These are phyloP conservation scores for Flaveria floridana DNA, from an alignment of 140 eudicot genomes.

Conservation along the genomic window DNA sequence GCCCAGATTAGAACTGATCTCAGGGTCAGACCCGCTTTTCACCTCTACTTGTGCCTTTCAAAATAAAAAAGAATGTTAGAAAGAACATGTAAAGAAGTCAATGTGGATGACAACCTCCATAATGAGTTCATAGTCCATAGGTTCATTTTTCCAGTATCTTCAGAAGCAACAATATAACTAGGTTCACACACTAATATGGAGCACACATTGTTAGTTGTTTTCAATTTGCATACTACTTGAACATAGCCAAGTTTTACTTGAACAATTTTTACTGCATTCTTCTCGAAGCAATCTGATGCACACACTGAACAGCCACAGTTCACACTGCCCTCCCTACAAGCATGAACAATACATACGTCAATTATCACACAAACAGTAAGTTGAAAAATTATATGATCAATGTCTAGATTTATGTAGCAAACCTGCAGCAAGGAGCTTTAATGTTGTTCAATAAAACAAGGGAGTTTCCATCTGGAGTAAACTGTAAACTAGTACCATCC, in stretches of 20 bases:
- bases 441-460: constrained; percentile 64
- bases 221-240: constrained; percentile 55
- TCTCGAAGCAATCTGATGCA: constrained; percentile 49
- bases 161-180: constrained; percentile 66
- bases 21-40: not conserved
- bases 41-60: not conserved
- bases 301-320: constrained; percentile 67
- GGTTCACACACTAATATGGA: constrained; percentile 86
- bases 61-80: constrained; percentile 16
- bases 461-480: constrained; percentile 71
- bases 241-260: constrained; percentile 65
- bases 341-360: constrained; percentile 19
- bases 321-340: constrained; percentile 54
- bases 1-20: not conserved
- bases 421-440: constrained; percentile 85
- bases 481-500: constrained; percentile 62
- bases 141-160: constrained; percentile 71
- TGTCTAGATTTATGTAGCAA: not conserved
- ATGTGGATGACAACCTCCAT: constrained; percentile 64
- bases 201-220: constrained; percentile 43
- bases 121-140: constrained; percentile 86
- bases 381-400: constrained; percentile 16
- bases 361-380: constrained; percentile 18
- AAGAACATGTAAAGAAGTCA: constrained; percentile 19
- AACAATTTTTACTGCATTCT: constrained; percentile 81